A percentile compares a stretch with the other conserved stretches of the same genome.
Evolutionary conservation across 192 early-diverging fungal species (phyloP).

Genomic region (Haplosporangium gracile): DNA sequence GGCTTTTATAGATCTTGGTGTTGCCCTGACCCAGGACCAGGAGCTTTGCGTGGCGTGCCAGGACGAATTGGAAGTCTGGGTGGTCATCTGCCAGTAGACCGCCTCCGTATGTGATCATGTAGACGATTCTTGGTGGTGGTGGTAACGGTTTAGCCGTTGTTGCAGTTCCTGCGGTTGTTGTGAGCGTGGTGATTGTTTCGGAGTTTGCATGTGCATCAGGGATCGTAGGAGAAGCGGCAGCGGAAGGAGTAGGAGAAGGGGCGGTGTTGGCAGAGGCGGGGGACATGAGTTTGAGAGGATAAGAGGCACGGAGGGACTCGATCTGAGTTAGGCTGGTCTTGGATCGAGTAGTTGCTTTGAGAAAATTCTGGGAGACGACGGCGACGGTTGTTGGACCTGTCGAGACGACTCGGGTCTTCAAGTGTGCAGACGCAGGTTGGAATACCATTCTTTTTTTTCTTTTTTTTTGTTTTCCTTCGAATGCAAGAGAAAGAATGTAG

Average conservation of each 20-base stretch:
- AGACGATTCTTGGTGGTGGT: constrained; percentile 65
- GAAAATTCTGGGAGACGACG: constrained; percentile 52
- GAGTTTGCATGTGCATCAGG: not conserved
- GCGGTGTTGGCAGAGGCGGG: constrained; percentile 36
- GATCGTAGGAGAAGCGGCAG: not conserved
- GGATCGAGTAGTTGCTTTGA: constrained; percentile 41
- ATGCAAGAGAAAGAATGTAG: too few relatives aligned
- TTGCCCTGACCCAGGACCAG: constrained; percentile 84
- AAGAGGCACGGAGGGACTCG: constrained; percentile 46
- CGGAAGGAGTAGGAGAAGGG: not conserved
- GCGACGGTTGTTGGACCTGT: constrained; percentile 42
- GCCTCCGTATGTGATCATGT: constrained; percentile 88
- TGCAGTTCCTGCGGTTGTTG: not conserved
- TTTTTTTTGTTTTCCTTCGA: not conserved
- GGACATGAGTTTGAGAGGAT: constrained; percentile 50
- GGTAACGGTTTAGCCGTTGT: not conserved
- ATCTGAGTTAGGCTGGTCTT: constrained; percentile 51
- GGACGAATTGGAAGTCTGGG: constrained; percentile 68
- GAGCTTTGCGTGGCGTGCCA: constrained; percentile 65
- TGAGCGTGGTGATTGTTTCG: not conserved
- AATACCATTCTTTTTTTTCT: constrained; percentile 13
- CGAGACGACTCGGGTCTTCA: constrained; percentile 29
- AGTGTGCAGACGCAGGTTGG: constrained; percentile 44
- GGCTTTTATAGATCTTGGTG: constrained; percentile 85
- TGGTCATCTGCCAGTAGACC: constrained; percentile 86